These are phyloP conservation scores for Pachyrhizus erosus DNA, from an alignment of 306 rosid species.

Conservation along the genomic window DNA sequence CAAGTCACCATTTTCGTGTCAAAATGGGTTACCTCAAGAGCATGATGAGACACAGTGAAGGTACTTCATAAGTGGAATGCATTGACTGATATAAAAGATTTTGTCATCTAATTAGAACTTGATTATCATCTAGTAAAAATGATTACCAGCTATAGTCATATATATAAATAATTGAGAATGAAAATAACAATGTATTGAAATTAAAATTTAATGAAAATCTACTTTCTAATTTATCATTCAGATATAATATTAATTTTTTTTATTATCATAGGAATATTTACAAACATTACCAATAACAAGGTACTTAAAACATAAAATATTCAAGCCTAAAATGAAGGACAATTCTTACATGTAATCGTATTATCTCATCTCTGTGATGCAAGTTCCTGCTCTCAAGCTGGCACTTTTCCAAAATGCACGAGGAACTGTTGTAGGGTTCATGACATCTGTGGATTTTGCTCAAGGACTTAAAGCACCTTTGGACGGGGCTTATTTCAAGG, in stretches of 20 bases:
- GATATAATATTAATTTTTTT: neutral
- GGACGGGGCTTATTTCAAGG: too few relatives aligned
- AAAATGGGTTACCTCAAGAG: conserved; percentile 28
- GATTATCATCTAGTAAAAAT: neutral
- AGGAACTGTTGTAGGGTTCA: too few relatives aligned
- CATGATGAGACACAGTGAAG: conserved; percentile 9
- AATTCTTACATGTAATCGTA: too few relatives aligned
- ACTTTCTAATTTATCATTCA: neutral
- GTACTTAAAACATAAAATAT: too few relatives aligned
- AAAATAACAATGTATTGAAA: neutral
- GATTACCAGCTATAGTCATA: neutral
- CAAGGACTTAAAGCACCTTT: too few relatives aligned
- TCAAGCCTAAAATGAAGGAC: too few relatives aligned
- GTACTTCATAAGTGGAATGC: neutral
- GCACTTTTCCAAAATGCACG: too few relatives aligned
- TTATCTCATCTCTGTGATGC: too few relatives aligned
- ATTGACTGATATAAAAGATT: neutral
- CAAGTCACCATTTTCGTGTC: conserved; percentile 45
- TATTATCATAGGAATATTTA: too few relatives aligned
- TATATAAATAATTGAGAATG: neutral
- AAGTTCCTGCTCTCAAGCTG: too few relatives aligned
- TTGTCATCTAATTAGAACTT: neutral
- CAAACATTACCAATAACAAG: too few relatives aligned
- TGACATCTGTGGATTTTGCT: too few relatives aligned
- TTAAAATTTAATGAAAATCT: neutral